Evolutionary conservation across 1,139 yeast genomes (phyloP), one percentile per base, ranked within the genome.

Genomic region (Saccharomyces hybrid): DNA sequence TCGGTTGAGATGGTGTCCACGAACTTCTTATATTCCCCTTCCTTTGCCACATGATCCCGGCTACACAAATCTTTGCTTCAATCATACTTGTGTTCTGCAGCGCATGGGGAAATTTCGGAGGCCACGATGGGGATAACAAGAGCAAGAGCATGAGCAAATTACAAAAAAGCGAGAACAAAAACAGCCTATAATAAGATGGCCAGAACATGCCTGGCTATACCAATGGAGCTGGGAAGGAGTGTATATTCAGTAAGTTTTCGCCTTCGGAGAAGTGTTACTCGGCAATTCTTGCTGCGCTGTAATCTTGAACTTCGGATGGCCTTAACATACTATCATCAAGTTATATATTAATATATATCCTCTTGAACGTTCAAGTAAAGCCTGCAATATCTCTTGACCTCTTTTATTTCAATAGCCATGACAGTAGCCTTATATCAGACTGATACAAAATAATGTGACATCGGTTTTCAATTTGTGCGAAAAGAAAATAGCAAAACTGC

Each of bases 71-170:
- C n/a, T 32, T 32, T 32, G 13, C 8, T n/a, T 13, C n/a, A 13
- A 32, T 32, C 38, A 13, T 32, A 32, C 38, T 32, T 32, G 38
- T 32, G 38, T 32, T 32, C 31, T 25, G 47, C 28, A 42, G 27
- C 48, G 28, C 48, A 27, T 14, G 26, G 31, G 51, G 44, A 47
- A 28, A 14, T 14, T 26, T 49, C 44, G n/a, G 42, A 46, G 26
- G 11, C 16, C 16, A 23, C 27, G 29, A 47, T 42, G 46, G 47
- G 51, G 47, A 32, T 41, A n/a, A 28, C 44, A 34, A 49, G 47
- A 41, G 28, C 27, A 42, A 41, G 23, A 42, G 46, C 23, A 28
- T 9, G 11, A 28, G 23, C 23, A 19, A 19, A 19, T 19, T 28
- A 28, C 11, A 8, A 28, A 28, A 28, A 28, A 9, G 31, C 5